Base-by-base conservation (phyloP, 2,329 filamentous ascomycete genomes). In the Colletotrichum sojae region DNA sequence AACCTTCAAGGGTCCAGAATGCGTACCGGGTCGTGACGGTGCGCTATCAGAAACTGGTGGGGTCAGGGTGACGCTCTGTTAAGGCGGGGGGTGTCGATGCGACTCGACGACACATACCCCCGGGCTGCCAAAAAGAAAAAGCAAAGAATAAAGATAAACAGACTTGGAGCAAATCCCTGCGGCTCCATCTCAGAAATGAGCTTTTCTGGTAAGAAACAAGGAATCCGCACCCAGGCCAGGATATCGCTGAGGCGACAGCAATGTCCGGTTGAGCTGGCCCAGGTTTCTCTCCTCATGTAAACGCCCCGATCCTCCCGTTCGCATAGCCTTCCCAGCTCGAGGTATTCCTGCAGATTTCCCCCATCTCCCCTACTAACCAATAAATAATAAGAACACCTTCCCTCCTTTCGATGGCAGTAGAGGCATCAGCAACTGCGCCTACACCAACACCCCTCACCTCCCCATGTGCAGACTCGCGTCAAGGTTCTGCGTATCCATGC, bases 381-480 rank as follows among this genome's bases (percentile, higher is more conserved):
- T 52, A 52, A 64, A 22, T 49, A 27, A 40, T 48, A 8, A 16
- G 15, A 16, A 68, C 22, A 6, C 27, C 31, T 43, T 36, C 10
- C 43, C 12, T 22, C 13, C 27, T 48, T n/a, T 8, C 27, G 27
- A 31, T 31, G 27, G 27, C 9, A 31, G 8, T 8, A 31, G 9
- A 36, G 40, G 46, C 25, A 31, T 6, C 18, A n/a, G 20, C n/a
- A 31, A 6, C 22, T 22, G 22, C 22, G 22, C 22, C 22, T 22
- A 22, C 39, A 27, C 3, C 3, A 15, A n/a, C 8, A 4, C 2
- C n/a, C n/a, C n/a, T n/a, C 43, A 8, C 16, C 55, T 67, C 31
- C 55, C 51, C 67, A 69, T 66, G 39, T 69, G 67, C 27, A 69
- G 55, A 20, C 63, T 69, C 43, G 67, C 22, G 25, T 69, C 62